phyloP scores from a whole-genome alignment of 108 stramenopile genomes.

The Cyclotella kingstonii region DNA sequence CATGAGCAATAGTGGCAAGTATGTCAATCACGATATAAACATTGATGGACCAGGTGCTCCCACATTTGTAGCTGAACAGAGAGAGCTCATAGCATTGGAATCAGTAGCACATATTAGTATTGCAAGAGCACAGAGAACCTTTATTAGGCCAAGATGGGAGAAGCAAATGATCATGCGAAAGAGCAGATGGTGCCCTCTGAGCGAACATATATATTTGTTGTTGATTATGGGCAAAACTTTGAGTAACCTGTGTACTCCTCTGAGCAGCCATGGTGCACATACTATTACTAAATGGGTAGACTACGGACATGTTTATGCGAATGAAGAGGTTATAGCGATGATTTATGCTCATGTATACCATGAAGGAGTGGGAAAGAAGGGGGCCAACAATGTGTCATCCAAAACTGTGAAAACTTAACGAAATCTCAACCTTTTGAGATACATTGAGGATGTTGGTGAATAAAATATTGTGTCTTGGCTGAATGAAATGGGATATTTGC shows the following conservation, averaged over 20 bases:
- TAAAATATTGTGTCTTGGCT: slow-evolving; percentile 6
- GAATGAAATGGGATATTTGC: background rate
- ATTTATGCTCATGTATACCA: slow-evolving; percentile 13
- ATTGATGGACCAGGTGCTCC: too few relatives aligned
- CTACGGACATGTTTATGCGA: background rate
- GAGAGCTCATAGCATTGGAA: too few relatives aligned
- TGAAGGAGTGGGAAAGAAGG: slow-evolving; percentile 13
- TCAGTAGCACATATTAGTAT: too few relatives aligned
- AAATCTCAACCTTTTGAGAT: background rate
- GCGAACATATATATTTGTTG: background rate
- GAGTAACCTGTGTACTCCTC: slow-evolving; percentile 9
- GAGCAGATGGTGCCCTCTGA: background rate
- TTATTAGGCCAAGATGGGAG: slow-evolving; percentile 1
- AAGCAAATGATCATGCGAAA: background rate
- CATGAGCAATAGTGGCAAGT: slow-evolving; percentile 1
- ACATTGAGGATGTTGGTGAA: background rate
- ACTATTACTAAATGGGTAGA: slow-evolving; percentile 17
- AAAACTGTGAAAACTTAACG: slow-evolving; percentile 8
- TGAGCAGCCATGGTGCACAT: slow-evolving; percentile 21
- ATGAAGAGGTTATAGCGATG: background rate
- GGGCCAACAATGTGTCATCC: slow-evolving; percentile 23
- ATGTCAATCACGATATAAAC: too few relatives aligned
- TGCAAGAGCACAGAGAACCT: too few relatives aligned
- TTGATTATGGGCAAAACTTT: slow-evolving; percentile 32
- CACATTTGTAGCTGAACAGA: too few relatives aligned